These are phyloP conservation scores for Pulicaria dysenterica DNA, from an alignment of 129 eudicot genomes.

Conservation along the genomic window DNA sequence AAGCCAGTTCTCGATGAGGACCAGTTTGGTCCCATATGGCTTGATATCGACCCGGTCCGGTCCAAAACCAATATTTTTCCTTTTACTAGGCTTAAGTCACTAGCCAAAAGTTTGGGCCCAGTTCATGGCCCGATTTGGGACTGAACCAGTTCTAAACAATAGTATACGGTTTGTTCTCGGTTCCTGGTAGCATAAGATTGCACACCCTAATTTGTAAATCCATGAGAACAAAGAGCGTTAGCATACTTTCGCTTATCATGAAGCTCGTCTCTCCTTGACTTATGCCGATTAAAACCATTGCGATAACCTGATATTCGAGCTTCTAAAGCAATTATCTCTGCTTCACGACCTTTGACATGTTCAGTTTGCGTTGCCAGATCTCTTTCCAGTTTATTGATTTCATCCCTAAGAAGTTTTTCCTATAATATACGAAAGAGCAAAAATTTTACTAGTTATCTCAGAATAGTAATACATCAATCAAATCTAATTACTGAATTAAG, in stretches of 20 bases:
- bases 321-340: constrained; percentile 50
- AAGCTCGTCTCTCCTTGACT: constrained; percentile 69
- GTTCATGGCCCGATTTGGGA: constrained; percentile 2
- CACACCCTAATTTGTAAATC: background rate
- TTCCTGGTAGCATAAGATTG: background rate
- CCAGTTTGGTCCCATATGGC: background rate
- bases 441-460: background rate
- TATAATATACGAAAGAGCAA: constrained; percentile 31
- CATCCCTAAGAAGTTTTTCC: constrained; percentile 75
- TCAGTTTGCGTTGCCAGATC: constrained; percentile 69
- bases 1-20: background rate
- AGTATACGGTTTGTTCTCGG: background rate
- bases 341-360: constrained; percentile 51
- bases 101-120: background rate
- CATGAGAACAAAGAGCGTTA: constrained; percentile 8
- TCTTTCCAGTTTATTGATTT: constrained; percentile 65
- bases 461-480: background rate
- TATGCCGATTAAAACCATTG: constrained; percentile 56
- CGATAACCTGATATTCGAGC: constrained; percentile 55
- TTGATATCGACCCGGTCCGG: background rate
- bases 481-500: background rate
- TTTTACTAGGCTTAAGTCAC: background rate
- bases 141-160: background rate
- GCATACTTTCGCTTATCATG: constrained; percentile 90
- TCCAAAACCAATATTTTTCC: background rate